Base-by-base conservation (phyloP, 108 stramenopile species). In the Cylindrotheca fusiformis region DNA sequence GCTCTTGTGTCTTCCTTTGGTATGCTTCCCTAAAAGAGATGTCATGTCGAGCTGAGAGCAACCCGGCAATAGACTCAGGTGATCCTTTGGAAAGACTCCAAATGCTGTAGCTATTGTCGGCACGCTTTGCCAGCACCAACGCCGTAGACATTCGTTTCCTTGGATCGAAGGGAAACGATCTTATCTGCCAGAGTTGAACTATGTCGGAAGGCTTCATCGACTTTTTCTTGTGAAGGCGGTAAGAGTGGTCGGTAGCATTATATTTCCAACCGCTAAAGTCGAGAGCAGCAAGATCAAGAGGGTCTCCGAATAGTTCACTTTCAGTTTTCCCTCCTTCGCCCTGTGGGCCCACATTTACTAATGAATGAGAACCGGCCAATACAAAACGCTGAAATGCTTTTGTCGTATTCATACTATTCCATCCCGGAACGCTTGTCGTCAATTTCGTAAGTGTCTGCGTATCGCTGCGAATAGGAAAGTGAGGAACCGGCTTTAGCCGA, bases 341-440 rank as follows among this genome's bases (percentile, higher is more conserved):
- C 58, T 33, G 36, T 25, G 46, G 14, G 21, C 54, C 53, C 23
- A 78, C 32, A 20, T 55, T 32, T 1, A 84, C 69, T 3, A 91
- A 64, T 22, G 84, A 72, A 51, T 88, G 82, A 20, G 77, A 85
- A 21, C 88, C 85, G 24, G 86, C 91, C 54, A 96, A 58, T 10
- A 91, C 82, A 27, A 52, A 57, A 24, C 19, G 14, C 29, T 61
- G 59, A 47, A 66, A 66, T 21, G 72, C 25, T 14, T 68, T 47
- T 4, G 80, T 57, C 20, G 75, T 32, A 23, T 56, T 32, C 44
- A 21, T n/a, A n/a, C n/a, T 28, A 12, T 41, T 26, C 22, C 56
- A 14, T 48, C 24, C 26, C 21, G 5, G 3, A 6, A 51, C 41
- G 10, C 58, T 62, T 31, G 78, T 56, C 23, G 75, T 52, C 41